Base-by-base conservation (phyloP, 306 rosid genomes). In the Pterocarpus santalinus region DNA sequence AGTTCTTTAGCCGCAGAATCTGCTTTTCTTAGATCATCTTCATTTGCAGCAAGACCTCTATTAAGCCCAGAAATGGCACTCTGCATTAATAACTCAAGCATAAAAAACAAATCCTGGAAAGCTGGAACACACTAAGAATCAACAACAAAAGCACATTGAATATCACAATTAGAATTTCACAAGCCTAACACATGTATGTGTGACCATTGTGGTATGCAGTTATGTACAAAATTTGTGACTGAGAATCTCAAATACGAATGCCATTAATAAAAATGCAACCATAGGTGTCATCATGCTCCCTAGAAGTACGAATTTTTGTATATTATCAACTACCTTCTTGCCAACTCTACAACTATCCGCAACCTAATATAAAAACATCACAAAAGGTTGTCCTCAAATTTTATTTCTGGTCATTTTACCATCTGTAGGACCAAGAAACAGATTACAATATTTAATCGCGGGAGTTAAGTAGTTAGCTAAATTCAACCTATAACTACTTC, bases 11-110 rank as follows among this genome's bases (percentile, higher is more conserved):
- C 98, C 9, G 97, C 98, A 5, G 72, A 88, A 53, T 95, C 99
- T 69, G 92, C 99, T 90, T 85, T 91, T 52, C 22, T 78, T 76
- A 95, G 84, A 88, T 95, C 99, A 51, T 89, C 97, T 84, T 86
- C 94, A 63, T 34, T 88, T 4, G 99, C 98, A 51, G 98, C 98
- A 67, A 93, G 94, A 77, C 99, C 98, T 86, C 97, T 91, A 81
- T 95, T 95, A 55, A 95, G 87, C 86, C 99, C 99, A 56, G 97
- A 89, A 88, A 93, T 89, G 55, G 88, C 91, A 88, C 90, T 89
- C 99, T 95, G 91, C 86, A 81, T 41, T 72, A 13, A 81, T 60
- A 41, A 63, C n/a, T 69, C 71, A 65, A 55, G 7, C 81, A 78
- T 58, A 2, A 81, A 56, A 67, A 51, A 12, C 33, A 44, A 35